phyloP scores from a whole-genome alignment of 768 basidiomycete genomes.

The Tubosaeta sp. region DNA sequence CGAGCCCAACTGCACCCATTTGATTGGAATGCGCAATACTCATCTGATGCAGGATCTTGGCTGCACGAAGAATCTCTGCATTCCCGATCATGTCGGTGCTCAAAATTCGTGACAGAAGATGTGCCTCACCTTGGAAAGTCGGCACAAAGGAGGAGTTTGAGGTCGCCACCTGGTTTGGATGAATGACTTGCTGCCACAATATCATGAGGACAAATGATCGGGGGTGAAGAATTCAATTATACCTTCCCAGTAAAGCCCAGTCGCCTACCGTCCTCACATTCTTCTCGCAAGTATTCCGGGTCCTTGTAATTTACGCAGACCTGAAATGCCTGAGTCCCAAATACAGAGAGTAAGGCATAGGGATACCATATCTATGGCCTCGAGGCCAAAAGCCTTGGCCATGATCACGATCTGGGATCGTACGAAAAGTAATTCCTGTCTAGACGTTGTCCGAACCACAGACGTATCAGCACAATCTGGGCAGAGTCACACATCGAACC shows the following conservation, averaged over 20 bases:
- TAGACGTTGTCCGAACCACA: conserved; percentile 69
- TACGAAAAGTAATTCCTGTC: conserved; percentile 76
- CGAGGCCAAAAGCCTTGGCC: conserved; percentile 78
- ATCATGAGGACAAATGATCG: background rate
- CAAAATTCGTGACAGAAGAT: background rate
- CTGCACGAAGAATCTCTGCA: conserved; percentile 73
- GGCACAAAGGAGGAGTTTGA: conserved; percentile 82
- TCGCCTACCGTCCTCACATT: conserved; percentile 73
- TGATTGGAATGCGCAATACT: conserved; percentile 46
- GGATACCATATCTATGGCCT: conserved; percentile 86
- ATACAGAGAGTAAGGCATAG: background rate
- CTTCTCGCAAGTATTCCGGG: conserved; percentile 56
- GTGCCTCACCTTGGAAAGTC: conserved; percentile 51
- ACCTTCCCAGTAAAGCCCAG: conserved; percentile 94
- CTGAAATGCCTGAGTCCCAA: conserved; percentile 32
- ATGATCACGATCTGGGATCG: conserved; percentile 77
- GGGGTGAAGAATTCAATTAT: background rate
- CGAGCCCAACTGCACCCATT: conserved; percentile 71
- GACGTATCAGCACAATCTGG: conserved; percentile 87
- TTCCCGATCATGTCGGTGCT: background rate
- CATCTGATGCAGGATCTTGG: conserved; percentile 67
- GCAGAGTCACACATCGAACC: conserved; percentile 1
- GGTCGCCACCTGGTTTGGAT: conserved; percentile 75
- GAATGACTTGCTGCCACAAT: conserved; percentile 80
- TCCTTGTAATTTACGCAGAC: conserved; percentile 90